These are phyloP conservation scores for Aspergillus jensenii DNA, from an alignment of 2,329 filamentous ascomycete genomes.

Conservation along the genomic window DNA sequence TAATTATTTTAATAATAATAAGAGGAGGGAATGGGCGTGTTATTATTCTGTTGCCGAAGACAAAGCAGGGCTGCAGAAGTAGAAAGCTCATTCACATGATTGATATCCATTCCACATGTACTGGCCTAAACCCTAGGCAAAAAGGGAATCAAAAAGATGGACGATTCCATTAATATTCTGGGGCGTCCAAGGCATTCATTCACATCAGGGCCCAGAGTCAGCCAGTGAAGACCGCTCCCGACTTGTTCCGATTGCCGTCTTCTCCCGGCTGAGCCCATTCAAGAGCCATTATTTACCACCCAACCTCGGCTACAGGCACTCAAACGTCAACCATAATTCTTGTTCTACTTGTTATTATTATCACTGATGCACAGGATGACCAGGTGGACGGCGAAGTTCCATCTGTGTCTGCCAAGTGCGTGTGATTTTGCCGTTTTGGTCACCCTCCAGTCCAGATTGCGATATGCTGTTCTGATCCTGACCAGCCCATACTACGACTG, in stretches of 20 bases:
- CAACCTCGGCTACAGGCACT: background rate
- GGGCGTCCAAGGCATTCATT: too few relatives aligned
- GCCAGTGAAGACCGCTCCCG: background rate
- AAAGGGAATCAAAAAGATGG: background rate
- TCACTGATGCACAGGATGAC: background rate
- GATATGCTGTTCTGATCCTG: constrained; percentile 5
- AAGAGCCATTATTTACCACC: background rate
- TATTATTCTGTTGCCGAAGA: too few relatives aligned
- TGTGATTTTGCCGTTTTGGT: constrained; percentile 1
- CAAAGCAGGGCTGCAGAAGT: background rate
- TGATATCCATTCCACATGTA: background rate
- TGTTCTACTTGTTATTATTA: too few relatives aligned
- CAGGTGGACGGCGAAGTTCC: background rate
- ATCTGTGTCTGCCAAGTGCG: constrained; percentile 1
- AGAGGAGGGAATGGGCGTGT: too few relatives aligned
- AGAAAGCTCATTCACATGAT: background rate
- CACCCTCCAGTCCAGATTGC: constrained; percentile 8
- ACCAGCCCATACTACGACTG: constrained; percentile 5
- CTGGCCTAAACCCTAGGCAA: background rate
- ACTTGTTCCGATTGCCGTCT: background rate
- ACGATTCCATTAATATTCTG: background rate
- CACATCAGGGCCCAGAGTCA: too few relatives aligned
- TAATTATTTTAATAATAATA: background rate
- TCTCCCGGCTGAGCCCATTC: constrained; percentile 8
- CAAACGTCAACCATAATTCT: too few relatives aligned